phyloP scores from a whole-genome alignment of 306 rosid genomes.

The Quercus wislizeni region DNA sequence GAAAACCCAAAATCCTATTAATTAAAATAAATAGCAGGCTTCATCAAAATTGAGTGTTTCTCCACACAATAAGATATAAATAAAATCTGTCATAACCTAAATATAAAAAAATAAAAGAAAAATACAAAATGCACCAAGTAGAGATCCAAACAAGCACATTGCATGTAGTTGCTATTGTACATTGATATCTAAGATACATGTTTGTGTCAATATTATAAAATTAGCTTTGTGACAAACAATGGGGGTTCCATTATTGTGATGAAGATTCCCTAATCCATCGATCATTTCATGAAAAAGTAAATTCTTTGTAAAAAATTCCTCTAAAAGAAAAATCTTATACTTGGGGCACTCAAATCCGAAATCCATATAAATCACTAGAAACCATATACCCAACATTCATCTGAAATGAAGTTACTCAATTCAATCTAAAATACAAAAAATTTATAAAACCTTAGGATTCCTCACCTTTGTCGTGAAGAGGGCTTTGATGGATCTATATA shows the following conservation, averaged over 20 bases:
- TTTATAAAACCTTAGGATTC: background rate
- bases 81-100: background rate
- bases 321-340: background rate
- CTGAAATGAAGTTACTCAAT: background rate
- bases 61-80: background rate
- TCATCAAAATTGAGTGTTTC: background rate
- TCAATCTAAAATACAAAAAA: background rate
- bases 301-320: background rate
- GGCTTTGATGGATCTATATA: slow-evolving; percentile 69
- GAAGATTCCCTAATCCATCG: too few species aligned
- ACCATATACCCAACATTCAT: background rate
- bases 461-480: slow-evolving; percentile 56
- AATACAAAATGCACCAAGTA: background rate
- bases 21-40: background rate
- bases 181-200: background rate
- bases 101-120: background rate
- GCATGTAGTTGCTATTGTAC: background rate
- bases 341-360: background rate
- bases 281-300: background rate
- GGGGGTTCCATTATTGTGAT: background rate
- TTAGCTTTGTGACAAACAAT: background rate
- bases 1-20: background rate
- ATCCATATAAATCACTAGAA: background rate
- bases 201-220: background rate
- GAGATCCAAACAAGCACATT: background rate